Percentiles rank a stretch among this genome's conserved stretches.
Evolutionary conservation across 768 basidiomycete genomes (phyloP).

Genomic region (Mycena galopus): DNA sequence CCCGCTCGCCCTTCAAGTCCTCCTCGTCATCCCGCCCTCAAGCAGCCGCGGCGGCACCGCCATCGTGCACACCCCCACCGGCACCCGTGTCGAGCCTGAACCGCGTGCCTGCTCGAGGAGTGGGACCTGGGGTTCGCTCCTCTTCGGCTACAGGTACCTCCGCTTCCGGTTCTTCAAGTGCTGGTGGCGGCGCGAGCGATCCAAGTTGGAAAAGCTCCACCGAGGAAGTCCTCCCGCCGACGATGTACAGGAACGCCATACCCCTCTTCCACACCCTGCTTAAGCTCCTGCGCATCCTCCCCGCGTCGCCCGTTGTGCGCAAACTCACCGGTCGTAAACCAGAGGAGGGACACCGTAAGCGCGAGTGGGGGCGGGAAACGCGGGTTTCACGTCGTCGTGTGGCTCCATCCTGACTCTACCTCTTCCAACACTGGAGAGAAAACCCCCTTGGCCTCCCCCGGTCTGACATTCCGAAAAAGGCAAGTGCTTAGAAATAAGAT

Average conservation of each 20-base stretch:
- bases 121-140: constrained; percentile 68
- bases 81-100: constrained; percentile 76
- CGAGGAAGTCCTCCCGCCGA: constrained; percentile 78
- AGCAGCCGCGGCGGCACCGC: no score
- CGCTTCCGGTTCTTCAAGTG: no score
- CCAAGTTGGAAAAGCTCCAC: no score
- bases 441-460: no score
- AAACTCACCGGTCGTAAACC: constrained; percentile 62
- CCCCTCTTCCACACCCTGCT: constrained; percentile 84
- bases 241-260: constrained; percentile 89
- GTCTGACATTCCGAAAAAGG: no score
- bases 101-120: constrained; percentile 78
- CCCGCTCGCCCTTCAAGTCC: no score
- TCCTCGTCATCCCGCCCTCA: no score
- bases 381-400: constrained; percentile 42
- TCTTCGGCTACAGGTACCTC: constrained; percentile 5
- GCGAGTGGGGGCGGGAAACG: neutral
- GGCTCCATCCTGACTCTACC: no score
- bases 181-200: no score
- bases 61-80: constrained; percentile 75
- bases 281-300: constrained; percentile 79
- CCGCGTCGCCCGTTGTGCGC: constrained; percentile 80
- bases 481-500: no score
- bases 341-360: no score
- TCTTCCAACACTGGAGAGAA: no score